A percentile compares a stretch with the other conserved stretches of the same genome.
phyloP scores from a whole-genome alignment of 768 basidiomycete species.

The Termitomyces sp. region DNA sequence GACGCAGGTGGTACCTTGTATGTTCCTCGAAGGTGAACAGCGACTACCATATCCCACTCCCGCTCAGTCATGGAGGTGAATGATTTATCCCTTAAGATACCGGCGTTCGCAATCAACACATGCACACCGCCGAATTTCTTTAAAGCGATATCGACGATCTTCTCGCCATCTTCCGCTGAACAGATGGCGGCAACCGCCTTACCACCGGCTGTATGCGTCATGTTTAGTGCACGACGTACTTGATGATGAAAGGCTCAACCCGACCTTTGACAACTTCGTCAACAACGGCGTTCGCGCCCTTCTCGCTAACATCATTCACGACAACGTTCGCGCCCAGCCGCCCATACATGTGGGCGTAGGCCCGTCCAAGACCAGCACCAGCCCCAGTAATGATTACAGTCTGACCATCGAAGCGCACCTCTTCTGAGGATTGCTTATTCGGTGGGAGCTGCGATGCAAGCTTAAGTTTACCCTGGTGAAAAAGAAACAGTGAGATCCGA shows the following conservation, averaged over 20 bases:
- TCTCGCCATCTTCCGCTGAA: constrained; percentile 89
- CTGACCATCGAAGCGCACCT: constrained; percentile 81
- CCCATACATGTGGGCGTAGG: constrained; percentile 88
- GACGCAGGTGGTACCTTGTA: constrained; percentile 61
- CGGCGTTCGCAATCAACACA: constrained; percentile 87
- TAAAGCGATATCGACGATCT: constrained; percentile 80
- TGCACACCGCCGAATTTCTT: constrained; percentile 88
- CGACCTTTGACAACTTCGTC: constrained; percentile 79
- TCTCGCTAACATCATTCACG: constrained; percentile 90
- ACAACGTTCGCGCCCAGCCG: constrained; percentile 95
- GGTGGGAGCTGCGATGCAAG: constrained; percentile 53
- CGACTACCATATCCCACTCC: constrained; percentile 92
- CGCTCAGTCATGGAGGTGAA: constrained; percentile 84
- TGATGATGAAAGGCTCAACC: constrained; percentile 9
- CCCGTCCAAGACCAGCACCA: constrained; percentile 89
- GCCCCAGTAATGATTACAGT: constrained; percentile 94
- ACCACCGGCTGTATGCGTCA: constrained; percentile 60
- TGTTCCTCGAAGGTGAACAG: constrained; percentile 84
- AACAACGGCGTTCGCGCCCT: constrained; percentile 77
- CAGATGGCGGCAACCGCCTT: constrained; percentile 79
- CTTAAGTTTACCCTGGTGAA: constrained; percentile 49
- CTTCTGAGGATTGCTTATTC: constrained; percentile 63
- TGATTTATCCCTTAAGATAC: constrained; percentile 90
- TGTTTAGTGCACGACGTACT: background rate
- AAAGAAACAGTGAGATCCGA: background rate